Base-by-base conservation (phyloP, 2,329 filamentous ascomycete species). In the Lecanicillium sp. region DNA sequence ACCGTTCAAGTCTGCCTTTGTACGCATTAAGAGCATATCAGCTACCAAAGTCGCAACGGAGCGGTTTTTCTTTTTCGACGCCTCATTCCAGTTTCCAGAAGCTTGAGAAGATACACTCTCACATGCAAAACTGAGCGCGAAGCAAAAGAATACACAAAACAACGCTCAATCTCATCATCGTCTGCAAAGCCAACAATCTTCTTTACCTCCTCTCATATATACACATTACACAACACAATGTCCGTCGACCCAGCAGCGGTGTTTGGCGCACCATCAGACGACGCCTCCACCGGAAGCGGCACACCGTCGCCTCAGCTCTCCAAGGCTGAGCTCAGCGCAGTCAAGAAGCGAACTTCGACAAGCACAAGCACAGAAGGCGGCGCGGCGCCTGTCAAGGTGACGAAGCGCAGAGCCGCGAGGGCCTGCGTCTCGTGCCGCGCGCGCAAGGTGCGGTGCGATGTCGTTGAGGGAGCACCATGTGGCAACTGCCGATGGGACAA, bases 381-480 rank as follows among this genome's bases (percentile, higher is more conserved):
- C 7, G 57, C 55, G 15, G 52, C 52, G 11, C 53, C 61, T 10
- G 56, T 62, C 43, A 79, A 78, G 55, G 54, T 70, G 45, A 75
- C 65, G 38, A 96, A 95, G 65, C 76, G 88, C 54, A 77, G 89
- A 55, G 88, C 89, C n/a, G 87, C 88, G 9, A 85, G 90, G 51
- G 89, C 89, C 14, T 96, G 89, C 59, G 86, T 87, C 46, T 87
- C 84, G 51, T 95, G 89, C 63, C 77, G 89, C 52, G 81, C 84
- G 41, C 80, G 89, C 56, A 96, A 96, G 60, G 89, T 96, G 30
- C 79, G 89, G 41, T 96, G 89, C 67, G 89, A 96, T 66, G 88
- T 95, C 41, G 87, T 92, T 43, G 87, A 94, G 60, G 83, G 84
- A 35, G 82, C 82, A 31, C 87, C 87, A 2, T 94, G 87, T 60